Evolutionary conservation across 345 rosid species (phyloP).

Genomic region (Populus nigra): DNA sequence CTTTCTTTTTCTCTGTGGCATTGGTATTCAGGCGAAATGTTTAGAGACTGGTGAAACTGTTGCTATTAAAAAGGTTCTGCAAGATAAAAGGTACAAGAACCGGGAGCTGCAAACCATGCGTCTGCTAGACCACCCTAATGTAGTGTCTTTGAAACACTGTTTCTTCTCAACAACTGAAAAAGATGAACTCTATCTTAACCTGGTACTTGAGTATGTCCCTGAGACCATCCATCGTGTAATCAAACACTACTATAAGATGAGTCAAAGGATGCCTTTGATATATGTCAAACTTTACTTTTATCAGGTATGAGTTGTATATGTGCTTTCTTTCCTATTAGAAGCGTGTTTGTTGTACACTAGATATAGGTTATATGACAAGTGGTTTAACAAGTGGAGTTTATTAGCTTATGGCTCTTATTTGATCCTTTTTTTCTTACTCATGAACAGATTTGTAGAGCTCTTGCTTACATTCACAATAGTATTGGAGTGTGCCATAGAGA

Average conservation of each 20-base stretch:
- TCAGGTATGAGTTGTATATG: constrained; percentile 47
- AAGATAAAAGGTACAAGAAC: constrained; percentile 96
- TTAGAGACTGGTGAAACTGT: constrained; percentile 95
- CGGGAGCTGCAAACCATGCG: constrained; percentile 98
- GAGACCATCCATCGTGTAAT: constrained; percentile 89
- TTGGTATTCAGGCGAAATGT: constrained; percentile 74
- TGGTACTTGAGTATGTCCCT: constrained; percentile 91
- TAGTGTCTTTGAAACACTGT: constrained; percentile 85
- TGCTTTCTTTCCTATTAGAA: background rate
- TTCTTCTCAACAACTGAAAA: constrained; percentile 94
- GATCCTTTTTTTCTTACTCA: constrained; percentile 9
- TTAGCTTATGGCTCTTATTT: background rate
- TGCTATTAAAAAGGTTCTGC: constrained; percentile 84
- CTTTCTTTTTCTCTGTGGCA: background rate
- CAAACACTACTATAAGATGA: constrained; percentile 80
- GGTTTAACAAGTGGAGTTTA: background rate
- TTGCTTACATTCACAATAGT: constrained; percentile 78
- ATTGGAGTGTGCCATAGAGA: constrained; percentile 97
- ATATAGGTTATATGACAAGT: background rate
- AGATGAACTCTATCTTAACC: constrained; percentile 84
- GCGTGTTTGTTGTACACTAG: background rate
- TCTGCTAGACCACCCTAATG: constrained; percentile 91
- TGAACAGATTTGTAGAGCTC: constrained; percentile 82
- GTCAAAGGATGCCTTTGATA: constrained; percentile 82
- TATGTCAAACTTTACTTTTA: constrained; percentile 87